Base-by-base conservation (phyloP, 176 grass and related monocot species). In the Alloteropsis semialata region DNA sequence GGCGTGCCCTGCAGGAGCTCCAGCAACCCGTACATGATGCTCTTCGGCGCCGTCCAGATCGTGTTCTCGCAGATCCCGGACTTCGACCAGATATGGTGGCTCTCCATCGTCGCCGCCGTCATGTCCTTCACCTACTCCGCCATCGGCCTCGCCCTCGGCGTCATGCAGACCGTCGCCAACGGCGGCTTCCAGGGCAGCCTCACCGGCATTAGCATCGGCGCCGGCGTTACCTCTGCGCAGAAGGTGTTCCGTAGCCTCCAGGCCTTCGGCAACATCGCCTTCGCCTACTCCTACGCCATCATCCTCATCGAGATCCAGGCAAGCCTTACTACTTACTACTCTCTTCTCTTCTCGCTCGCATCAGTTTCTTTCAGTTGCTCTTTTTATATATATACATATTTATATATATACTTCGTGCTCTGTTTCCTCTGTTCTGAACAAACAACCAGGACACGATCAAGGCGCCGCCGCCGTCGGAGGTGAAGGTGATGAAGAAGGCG, bases 31-130 rank as follows among this genome's bases (percentile, higher is more conserved):
- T 94, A 90, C 86, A 91, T 94, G 92, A 88, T 94, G 79, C 17
- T 88, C 0, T 91, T 94, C 69, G 92, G 92, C 15, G 74, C 77
- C 2, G 54, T 65, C 11, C 45, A 94, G 82, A 67, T 94, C 5
- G 3, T 91, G 4, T 84, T 94, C 85, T 94, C 92, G 4, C 88
- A 94, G 84, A 94, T 94, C 2, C 85, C 85, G 1, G 92, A 91
- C 79, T 94, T 94, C 18, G 88, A 88, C 13, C 92, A 88, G 85
- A 94, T 94, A 22, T 94, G 92, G 92, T 94, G 92, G 92, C 88
- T 94, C 33, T 94, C 88, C 82, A 91, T 91, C 63, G 86, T 94
- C 18, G 92, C 92, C 70, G 86, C 88, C 16, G 64, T 88, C 62
- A 94, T 94, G 92, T 91, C 92, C 62, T 90, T 94, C 88, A 94